Base-by-base conservation (phyloP, 2,329 filamentous ascomycete species). In the Claviceps cyperi region DNA sequence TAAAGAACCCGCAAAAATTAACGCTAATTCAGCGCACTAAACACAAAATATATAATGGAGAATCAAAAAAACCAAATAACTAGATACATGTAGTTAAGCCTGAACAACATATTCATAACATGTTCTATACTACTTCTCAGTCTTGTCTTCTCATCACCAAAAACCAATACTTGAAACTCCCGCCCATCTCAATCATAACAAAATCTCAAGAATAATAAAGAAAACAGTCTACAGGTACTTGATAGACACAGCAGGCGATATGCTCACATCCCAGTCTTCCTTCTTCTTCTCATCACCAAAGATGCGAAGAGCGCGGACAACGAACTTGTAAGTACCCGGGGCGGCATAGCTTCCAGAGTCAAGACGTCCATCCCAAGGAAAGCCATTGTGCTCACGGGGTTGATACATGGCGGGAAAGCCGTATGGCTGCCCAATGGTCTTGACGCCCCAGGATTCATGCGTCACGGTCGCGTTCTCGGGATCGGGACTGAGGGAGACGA, bases 271-370 rank as follows among this genome's bases (percentile, higher is more conserved):
- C 61, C 74, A 79, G 46, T 78, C 72, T 4, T 59, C 61, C 2
- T 63, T 52, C 50, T 69, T 64, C 14, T 62, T 59, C 36, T 62
- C 60, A 51, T 78, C 66, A 5, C 76, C 76, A 57, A 73, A 76
- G 52, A 79, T 68, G 52, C 67, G 69, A 54, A 79, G 59, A 2
- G 74, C 71, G 51, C 68, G 67, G 32, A 77, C 63, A 1, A 64
- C 64, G 47, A 78, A 63, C 59, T 69, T 72, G 61, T 80, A 79
- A 28, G 58, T 56, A 11, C 76, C 76, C 0, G 66, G 63, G 0
- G 73, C 69, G 1, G 68, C 75, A 52, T 72, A 76, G 1, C 57
- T 64, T 14, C 73, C 74, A 9, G 71, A 67, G 0, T 64, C 63
- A 5, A 79, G 60, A 48, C 63, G 61, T 13, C 76, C 76, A 47